Evolutionary conservation across 208 protist genomes (phyloP).

Genomic region (Leishmania tarentolae): DNA sequence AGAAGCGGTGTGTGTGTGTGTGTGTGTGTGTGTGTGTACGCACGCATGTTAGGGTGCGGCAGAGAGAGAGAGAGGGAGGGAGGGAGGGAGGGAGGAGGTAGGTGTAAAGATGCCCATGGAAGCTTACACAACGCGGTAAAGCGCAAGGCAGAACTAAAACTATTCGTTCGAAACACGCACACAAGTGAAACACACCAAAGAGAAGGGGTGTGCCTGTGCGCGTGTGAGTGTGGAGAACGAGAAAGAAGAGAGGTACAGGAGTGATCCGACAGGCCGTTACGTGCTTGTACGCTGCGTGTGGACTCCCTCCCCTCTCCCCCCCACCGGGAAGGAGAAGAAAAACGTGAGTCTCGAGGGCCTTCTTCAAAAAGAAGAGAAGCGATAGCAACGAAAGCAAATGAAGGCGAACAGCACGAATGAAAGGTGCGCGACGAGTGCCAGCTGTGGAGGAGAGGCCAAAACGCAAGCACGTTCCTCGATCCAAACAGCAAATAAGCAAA

Average conservation of each 20-base stretch:
- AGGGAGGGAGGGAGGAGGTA: not conserved
- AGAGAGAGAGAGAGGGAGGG: not conserved
- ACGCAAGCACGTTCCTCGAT: not conserved
- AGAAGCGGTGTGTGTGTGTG: not conserved
- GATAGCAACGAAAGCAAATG: no score
- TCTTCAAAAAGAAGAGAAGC: not conserved
- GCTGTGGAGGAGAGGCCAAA: not conserved
- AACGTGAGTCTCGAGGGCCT: no score
- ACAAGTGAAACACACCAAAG: not conserved
- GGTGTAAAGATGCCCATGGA: not conserved
- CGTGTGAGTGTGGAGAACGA: no score
- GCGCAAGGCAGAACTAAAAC: not conserved
- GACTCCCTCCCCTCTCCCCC: no score
- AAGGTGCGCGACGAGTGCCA: not conserved
- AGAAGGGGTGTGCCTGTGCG: not conserved
- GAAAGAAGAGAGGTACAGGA: not conserved
- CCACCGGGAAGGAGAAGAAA: not conserved
- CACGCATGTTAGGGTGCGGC: not conserved
- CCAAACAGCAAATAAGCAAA: not conserved
- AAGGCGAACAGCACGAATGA: not conserved
- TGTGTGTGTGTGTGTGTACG: not conserved
- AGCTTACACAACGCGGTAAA: not conserved
- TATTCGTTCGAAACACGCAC: no score
- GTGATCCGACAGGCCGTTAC: not conserved
- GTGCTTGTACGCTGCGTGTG: not conserved